These are phyloP conservation scores for Penicillium coffeae DNA, from an alignment of 495 filamentous ascomycete species.

Conservation along the genomic window DNA sequence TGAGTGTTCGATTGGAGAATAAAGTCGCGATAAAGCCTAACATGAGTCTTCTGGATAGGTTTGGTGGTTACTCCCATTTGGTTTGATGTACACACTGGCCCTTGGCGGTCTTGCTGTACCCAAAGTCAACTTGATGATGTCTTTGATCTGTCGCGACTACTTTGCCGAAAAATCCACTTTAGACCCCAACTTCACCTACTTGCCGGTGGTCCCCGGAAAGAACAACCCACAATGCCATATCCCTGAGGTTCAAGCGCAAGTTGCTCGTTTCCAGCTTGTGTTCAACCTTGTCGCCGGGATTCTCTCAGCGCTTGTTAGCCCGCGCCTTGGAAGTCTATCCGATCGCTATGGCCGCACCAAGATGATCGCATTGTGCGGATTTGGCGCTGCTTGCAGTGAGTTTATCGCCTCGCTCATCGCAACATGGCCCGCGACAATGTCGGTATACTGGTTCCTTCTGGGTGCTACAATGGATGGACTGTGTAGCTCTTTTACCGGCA, in stretches of 20 bases:
- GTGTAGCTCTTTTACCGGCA: slow-evolving; percentile 79
- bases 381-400: slow-evolving; percentile 66
- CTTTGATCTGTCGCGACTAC: slow-evolving; percentile 77
- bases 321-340: slow-evolving; percentile 78
- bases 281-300: slow-evolving; percentile 66
- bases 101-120: slow-evolving; percentile 80
- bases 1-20: slow-evolving; percentile 12
- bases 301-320: slow-evolving; percentile 69
- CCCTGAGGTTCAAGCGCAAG: slow-evolving; percentile 67
- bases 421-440: slow-evolving; percentile 64
- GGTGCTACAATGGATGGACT: slow-evolving; percentile 76
- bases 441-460: slow-evolving; percentile 69
- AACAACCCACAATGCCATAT: slow-evolving; percentile 71
- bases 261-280: slow-evolving; percentile 72
- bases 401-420: slow-evolving; percentile 71
- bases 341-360: slow-evolving; percentile 80
- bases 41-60: slow-evolving; percentile 48
- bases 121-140: slow-evolving; percentile 73
- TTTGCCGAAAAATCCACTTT: slow-evolving; percentile 54
- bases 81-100: slow-evolving; percentile 72
- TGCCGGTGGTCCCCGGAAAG: slow-evolving; percentile 60
- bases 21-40: not conserved
- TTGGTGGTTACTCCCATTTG: slow-evolving; percentile 78
- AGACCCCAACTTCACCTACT: slow-evolving; percentile 57
- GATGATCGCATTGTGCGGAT: slow-evolving; percentile 62